These are phyloP conservation scores for Urtica urens DNA, from an alignment of 306 rosid species.

Conservation along the genomic window DNA sequence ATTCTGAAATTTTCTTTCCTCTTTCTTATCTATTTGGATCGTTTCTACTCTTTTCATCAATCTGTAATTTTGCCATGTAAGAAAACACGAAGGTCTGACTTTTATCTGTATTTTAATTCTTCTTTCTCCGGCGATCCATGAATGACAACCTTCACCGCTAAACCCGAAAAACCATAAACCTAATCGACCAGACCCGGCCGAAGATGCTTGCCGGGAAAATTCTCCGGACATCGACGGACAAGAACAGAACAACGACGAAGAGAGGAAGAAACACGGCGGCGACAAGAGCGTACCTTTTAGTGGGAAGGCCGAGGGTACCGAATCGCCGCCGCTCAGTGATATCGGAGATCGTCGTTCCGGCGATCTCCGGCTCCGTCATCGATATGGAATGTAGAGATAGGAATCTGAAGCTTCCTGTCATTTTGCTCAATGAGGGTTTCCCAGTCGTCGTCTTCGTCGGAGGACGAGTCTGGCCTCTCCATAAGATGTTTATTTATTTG, in stretches of 20 bases:
- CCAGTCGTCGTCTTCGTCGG: slow-evolving; percentile 85
- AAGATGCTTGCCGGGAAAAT: slow-evolving; percentile 35
- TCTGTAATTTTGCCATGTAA: too few relatives aligned
- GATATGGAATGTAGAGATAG: slow-evolving; percentile 37
- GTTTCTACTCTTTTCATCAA: too few relatives aligned
- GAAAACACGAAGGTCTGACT: too few relatives aligned
- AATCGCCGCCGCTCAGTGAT: slow-evolving; percentile 24
- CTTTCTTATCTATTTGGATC: too few relatives aligned
- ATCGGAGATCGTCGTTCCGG: slow-evolving; percentile 7
- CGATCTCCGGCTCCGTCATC: slow-evolving; percentile 19
- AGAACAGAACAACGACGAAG: slow-evolving; percentile 29
- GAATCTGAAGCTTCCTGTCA: slow-evolving; percentile 31
- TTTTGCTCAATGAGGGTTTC: slow-evolving; percentile 53
- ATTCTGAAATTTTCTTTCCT: too few relatives aligned
- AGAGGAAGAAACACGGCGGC: slow-evolving; percentile 31
- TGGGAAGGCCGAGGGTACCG: slow-evolving; percentile 21
- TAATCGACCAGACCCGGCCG: too few relatives aligned
- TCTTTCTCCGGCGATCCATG: too few relatives aligned
- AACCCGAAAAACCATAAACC: too few relatives aligned
- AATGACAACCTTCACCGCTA: too few relatives aligned
- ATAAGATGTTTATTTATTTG: neutral
- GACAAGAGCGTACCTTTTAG: slow-evolving; percentile 34
- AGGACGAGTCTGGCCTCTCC: slow-evolving; percentile 35
- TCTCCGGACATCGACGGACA: slow-evolving; percentile 32
- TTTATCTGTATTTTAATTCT: too few relatives aligned